phyloP scores from a whole-genome alignment of 2,329 filamentous ascomycete genomes.

The Calonectria honghensis region DNA sequence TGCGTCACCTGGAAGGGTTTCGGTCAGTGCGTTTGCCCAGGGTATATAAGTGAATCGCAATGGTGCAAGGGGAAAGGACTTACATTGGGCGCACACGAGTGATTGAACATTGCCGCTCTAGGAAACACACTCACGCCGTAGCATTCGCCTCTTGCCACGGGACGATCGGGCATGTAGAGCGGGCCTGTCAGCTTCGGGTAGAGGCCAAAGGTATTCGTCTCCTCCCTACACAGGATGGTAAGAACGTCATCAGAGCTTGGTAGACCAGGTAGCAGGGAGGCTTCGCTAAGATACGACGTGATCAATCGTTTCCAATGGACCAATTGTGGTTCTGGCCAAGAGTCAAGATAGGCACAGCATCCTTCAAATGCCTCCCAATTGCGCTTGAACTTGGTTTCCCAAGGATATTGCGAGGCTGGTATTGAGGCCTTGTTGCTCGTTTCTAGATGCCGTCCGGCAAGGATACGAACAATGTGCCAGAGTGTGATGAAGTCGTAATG shows the following conservation, averaged over 20 bases:
- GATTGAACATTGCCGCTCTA: slow-evolving; percentile 56
- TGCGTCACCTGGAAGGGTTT: slow-evolving; percentile 48
- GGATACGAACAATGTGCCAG: slow-evolving; percentile 55
- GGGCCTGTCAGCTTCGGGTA: slow-evolving; percentile 52
- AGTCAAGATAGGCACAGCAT: slow-evolving; percentile 56
- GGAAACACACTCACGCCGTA: slow-evolving; percentile 55
- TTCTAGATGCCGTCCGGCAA: slow-evolving; percentile 53
- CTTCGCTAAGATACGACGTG: slow-evolving; percentile 49
- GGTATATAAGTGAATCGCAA: background rate
- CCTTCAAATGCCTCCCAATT: slow-evolving; percentile 52
- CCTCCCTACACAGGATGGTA: slow-evolving; percentile 54
- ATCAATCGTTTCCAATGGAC: slow-evolving; percentile 53
- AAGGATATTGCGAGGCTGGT: slow-evolving; percentile 16
- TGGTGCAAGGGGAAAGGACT: slow-evolving; percentile 24
- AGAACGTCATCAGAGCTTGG: slow-evolving; percentile 49
- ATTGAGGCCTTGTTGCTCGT: slow-evolving; percentile 18
- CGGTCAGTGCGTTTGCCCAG: background rate
- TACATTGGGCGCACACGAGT: slow-evolving; percentile 57
- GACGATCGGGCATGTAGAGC: slow-evolving; percentile 37
- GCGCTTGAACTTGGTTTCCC: slow-evolving; percentile 49
- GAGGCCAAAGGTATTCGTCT: slow-evolving; percentile 57
- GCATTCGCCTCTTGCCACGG: slow-evolving; percentile 47
- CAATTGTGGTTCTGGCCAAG: slow-evolving; percentile 54
- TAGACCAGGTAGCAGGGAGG: slow-evolving; percentile 41
- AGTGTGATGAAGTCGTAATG: slow-evolving; percentile 55